Evolutionary conservation across 352 stramenopile species (phyloP), one percentile per base, ranked within the genome.

Genomic region (Hyaloperonospora arabidopsidis): DNA sequence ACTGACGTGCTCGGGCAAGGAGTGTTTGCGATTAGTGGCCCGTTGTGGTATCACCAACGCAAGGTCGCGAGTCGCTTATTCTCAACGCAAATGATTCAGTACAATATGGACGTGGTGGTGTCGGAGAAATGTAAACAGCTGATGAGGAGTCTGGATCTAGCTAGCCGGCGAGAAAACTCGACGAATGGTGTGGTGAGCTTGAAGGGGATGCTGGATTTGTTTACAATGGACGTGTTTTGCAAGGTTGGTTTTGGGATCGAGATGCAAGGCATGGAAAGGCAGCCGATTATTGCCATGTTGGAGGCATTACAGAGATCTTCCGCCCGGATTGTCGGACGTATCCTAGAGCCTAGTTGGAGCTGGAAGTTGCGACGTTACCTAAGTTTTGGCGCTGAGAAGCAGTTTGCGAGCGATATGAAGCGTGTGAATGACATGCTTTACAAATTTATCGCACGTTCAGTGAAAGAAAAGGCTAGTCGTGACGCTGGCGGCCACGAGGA

Each of bases 221-320:
- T 79, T 52, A 84, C 71, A 5, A 63, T 84, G 49, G 70, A 81
- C 25, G 63, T 64, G 2, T 81, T 84, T 54, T 62, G 65, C n/a
- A 61, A 77, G 41, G 70, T 84, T 54, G 70, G 60, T 11, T 84
- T 80, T 63, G 73, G 68, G 17, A 54, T 76, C 55, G 38, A 76
- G 15, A 64, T 78, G 50, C 18, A 52, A 12, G 47, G 49, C 1
- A 47, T 63, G 28, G 56, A 58, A 15, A 57, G 25, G 11, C 22
- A 46, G 19, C 8, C 67, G 13, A 62, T 70, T 18, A 55, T 68
- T 36, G 45, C 51, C 7, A 58, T 68, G 49, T 38, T 68, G 23
- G 52, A 54, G 23, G 55, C 54, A 2, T 45, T 72, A 34, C 59
- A 72, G 14, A 38, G 52, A 38, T 59, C 50, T 10, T 57, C 52